Percentiles rank a stretch among this genome's conserved stretches.
These are phyloP conservation scores for Stachybotrys chlorohalonatus DNA, from an alignment of 2,329 filamentous ascomycete genomes.

Conservation along the genomic window DNA sequence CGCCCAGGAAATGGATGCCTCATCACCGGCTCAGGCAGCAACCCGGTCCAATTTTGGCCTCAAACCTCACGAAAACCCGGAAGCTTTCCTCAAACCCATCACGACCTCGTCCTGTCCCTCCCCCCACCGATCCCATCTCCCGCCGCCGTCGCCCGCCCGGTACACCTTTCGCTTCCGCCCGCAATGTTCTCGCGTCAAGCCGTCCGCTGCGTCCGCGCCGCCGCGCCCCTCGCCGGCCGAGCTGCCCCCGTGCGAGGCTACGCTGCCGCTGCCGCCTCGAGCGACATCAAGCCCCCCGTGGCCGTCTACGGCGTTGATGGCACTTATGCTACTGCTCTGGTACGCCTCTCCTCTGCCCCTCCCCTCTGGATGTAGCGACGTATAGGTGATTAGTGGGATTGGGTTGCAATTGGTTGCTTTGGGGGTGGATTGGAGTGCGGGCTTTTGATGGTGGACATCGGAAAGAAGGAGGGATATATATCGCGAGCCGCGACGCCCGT, in stretches of 20 bases:
- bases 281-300: conserved; percentile 74
- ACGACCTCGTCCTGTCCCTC: conserved; percentile 5
- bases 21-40: conserved; percentile 25
- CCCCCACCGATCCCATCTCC: conserved; percentile 15
- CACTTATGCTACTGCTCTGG: conserved; percentile 96
- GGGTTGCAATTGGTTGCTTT: not conserved
- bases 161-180: conserved; percentile 5
- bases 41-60: conserved; percentile 33
- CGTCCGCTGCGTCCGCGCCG: conserved; percentile 45
- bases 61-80: conserved; percentile 18
- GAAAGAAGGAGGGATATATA: not conserved
- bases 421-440: not conserved
- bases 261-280: conserved; percentile 68
- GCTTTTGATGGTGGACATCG: not conserved
- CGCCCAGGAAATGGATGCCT: conserved; percentile 24
- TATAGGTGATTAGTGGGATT: not conserved
- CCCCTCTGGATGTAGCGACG: not conserved
- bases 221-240: conserved; percentile 41
- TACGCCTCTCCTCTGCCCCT: conserved; percentile 42
- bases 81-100: conserved; percentile 19
- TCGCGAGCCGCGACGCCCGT: not conserved
- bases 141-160: conserved; percentile 4
- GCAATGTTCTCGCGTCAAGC: conserved; percentile 54
- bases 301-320: conserved; percentile 93
- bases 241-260: conserved; percentile 62